Evolutionary conservation across 2,329 filamentous ascomycete genomes (phyloP).

Genomic region (Beauveria scarabaeidicola): DNA sequence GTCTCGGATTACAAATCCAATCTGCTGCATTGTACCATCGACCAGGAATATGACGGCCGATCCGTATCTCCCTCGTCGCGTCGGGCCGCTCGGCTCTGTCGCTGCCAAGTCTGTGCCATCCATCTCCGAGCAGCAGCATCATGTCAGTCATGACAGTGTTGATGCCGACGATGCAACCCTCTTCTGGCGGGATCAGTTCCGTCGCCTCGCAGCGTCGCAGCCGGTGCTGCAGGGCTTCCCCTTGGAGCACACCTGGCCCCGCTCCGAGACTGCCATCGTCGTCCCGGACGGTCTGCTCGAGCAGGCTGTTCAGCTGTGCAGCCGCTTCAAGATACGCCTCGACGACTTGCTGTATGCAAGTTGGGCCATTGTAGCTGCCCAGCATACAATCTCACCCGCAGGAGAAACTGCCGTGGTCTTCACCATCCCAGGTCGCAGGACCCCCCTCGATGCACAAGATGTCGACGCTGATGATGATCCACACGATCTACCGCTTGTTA

Average conservation of each 20-base stretch:
- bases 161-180: not conserved
- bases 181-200: not conserved
- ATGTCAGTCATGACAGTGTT: not conserved
- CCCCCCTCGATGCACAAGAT: not conserved
- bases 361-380: not conserved
- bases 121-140: not conserved
- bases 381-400: not conserved
- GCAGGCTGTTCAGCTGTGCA: not conserved
- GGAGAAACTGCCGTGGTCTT: not conserved
- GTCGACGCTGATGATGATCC: not conserved
- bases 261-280: not conserved
- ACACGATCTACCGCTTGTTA: not conserved
- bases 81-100: not conserved
- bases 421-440: not conserved
- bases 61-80: not conserved
- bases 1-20: no score
- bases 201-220: not conserved
- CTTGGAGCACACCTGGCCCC: not conserved
- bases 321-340: not conserved
- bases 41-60: not conserved
- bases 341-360: not conserved
- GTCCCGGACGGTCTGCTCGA: not conserved
- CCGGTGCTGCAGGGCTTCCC: not conserved
- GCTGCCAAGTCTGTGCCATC: not conserved
- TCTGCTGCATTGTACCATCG: not conserved